Base-by-base conservation (phyloP, 306 rosid species). In the Sechiopsis laciniata region DNA sequence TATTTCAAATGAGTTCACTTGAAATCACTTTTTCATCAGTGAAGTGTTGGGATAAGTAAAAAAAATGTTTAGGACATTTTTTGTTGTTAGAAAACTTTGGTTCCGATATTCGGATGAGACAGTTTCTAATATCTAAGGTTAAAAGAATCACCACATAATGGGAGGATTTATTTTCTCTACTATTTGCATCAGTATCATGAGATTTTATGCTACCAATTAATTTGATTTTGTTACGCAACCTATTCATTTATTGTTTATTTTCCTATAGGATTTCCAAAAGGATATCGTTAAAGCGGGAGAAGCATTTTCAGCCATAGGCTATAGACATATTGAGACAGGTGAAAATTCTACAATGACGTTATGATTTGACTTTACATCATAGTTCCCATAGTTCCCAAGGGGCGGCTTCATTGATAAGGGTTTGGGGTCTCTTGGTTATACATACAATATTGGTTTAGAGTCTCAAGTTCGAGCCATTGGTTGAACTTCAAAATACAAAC, bases 271-370 rank as follows among this genome's bases (percentile, higher is more conserved):
- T 63, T 91, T 94, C 80, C 99, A 94, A 80, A 91, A 73, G 75
- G 99, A 94, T 76, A 72, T 94, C 75, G 88, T 94, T 71, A 94
- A 80, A 81, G 99, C 99, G 46, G 96, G 96, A 32, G 99, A 94
- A 70, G 82, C 77, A 6, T 88, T 94, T 75, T 83, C 89, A 74
- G 99, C 96, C 64, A 77, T 91, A 72, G 90, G 92, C n/a, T 87
- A 77, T 75, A 94, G 82, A 81, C 92, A 94, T 79, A 88, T 91
- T 80, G 99, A 94, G 87, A 83, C 99, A 87, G 99, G 99, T 91
- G 84, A 83, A 58, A 73, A 78, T 50, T 66, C 61, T 73, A 55
- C 78, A 74, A 68, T 66, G 56, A 64, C 56, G 22, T 37, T 74
- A 75, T 35, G n/a, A 35, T 42, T 37, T 15, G 69, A 22, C 60